Base-by-base conservation (phyloP, 805 yeast genomes). In the Metschnikowia chrysomelidarum region DNA sequence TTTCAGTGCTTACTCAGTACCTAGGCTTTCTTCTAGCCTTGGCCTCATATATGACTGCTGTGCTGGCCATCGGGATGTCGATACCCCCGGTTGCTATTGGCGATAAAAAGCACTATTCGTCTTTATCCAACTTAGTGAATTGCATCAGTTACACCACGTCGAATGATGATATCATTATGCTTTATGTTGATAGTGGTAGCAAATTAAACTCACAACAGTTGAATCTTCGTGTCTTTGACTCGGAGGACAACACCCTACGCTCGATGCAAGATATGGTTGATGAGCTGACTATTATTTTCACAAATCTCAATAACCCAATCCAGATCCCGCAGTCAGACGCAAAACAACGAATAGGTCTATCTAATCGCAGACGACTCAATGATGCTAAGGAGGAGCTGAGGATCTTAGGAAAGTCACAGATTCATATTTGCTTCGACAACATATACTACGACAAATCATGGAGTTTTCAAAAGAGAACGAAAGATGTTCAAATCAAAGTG, bases 341-440 rank as follows among this genome's bases (percentile, higher is more conserved):
- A n/a, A 34, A 34, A 12, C 30, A 38, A 16, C 41, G 31, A 29
- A 27, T 33, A 15, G 38, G 34, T n/a, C 11, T 31, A 5, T 24
- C 24, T 7, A 32, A 30, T 19, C 34, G 35, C 12, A 40, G 48
- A 15, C 36, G 32, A 15, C 41, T 41, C 8, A 26, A 38, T 5
- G 44, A 34, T 7, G 49, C 53, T 15, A 34, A 52, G 2, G 34
- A 36, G 4, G 32, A 55, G 29, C 42, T 47, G 24, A 41, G 49
- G 15, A 42, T 47, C 29, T 38, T 48, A 17, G 63, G 59, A 4
- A 53, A 51, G 33, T 59, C 61, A 7, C 46, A 52, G 24, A 54
- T 67, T 13, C 54, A 63, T 43, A 51, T 67, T 12, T 67, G 73
- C 43, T 67, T 67, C 49, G 72, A 67, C 47, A 67, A 67, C 43